Evolutionary conservation across 371 early-diverging fungal species (phyloP).

Genomic region (Syncephalastrum sp.): DNA sequence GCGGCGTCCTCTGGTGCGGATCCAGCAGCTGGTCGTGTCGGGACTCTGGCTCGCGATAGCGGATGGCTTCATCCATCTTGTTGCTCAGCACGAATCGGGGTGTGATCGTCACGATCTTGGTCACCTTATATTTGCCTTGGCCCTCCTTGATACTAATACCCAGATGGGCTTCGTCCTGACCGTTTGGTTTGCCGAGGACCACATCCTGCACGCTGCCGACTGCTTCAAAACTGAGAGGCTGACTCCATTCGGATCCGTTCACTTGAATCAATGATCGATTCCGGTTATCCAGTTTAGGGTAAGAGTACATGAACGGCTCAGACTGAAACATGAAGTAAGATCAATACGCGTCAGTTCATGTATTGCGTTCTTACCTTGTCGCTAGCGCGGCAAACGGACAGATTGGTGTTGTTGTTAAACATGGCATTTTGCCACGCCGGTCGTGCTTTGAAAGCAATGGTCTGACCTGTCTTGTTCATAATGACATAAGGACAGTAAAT

Average conservation of each 20-base stretch:
- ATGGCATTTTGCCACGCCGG: constrained; percentile 76
- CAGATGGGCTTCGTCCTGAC: constrained; percentile 69
- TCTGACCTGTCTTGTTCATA: constrained; percentile 89
- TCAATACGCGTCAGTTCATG: background rate
- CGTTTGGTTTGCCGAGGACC: constrained; percentile 55
- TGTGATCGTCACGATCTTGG: constrained; percentile 87
- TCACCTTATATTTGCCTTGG: constrained; percentile 66
- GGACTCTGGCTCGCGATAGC: constrained; percentile 73
- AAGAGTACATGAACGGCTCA: constrained; percentile 93
- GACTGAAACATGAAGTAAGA: constrained; percentile 27
- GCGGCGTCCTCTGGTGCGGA: constrained; percentile 61
- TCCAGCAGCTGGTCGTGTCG: constrained; percentile 48
- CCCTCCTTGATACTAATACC: constrained; percentile 87
- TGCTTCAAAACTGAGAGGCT: constrained; percentile 92
- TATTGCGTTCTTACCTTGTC: constrained; percentile 17
- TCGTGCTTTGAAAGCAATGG: constrained; percentile 77
- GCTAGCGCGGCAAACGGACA: constrained; percentile 27
- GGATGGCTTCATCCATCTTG: constrained; percentile 65
- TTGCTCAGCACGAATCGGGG: constrained; percentile 93
- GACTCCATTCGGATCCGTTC: constrained; percentile 86
- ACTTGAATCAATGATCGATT: constrained; percentile 83
- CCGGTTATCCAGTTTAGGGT: constrained; percentile 77
- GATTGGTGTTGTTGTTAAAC: constrained; percentile 67
- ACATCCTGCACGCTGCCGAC: constrained; percentile 87
- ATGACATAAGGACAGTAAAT: constrained; percentile 78